Percentiles rank a stretch among this genome's conserved stretches.
Conservation (phyloP, 2,329 filamentous ascomycete genomes). For the Acephala macrosclerotiorum region DNA sequence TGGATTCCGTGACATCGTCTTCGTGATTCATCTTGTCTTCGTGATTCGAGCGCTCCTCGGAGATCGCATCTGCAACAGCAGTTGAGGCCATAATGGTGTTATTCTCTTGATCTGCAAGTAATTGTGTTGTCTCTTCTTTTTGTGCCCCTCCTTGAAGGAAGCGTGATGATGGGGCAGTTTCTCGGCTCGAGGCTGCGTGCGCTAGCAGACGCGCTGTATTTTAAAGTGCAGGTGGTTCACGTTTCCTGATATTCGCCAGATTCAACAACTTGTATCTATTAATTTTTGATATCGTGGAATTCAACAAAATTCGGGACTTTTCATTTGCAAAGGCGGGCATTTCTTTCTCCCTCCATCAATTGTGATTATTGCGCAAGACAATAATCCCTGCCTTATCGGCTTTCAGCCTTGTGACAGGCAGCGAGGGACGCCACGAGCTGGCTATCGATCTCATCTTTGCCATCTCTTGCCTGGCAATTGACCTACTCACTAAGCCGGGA, state of each 20-base stretch:
- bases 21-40: constrained; percentile 23
- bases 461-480: neutral
- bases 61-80: constrained; percentile 29
- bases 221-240: neutral
- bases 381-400: neutral
- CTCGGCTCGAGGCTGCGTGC: constrained; percentile 2
- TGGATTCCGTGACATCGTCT: constrained; percentile 34
- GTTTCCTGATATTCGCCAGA: neutral
- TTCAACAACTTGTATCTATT: neutral
- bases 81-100: constrained; percentile 34
- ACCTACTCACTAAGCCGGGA: neutral
- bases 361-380: neutral
- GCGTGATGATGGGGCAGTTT: neutral
- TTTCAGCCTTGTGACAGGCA: neutral
- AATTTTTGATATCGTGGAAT: no score
- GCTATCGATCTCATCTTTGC: neutral
- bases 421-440: neutral
- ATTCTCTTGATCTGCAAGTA: constrained; percentile 30
- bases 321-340: neutral
- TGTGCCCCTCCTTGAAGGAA: constrained; percentile 15
- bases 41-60: constrained; percentile 26
- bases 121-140: constrained; percentile 8
- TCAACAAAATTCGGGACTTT: neutral
- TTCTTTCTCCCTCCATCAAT: neutral
- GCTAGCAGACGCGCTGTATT: neutral